Evolutionary conservation across 371 early-diverging fungal species (phyloP).

Genomic region (Syncephalastrum monosporum): DNA sequence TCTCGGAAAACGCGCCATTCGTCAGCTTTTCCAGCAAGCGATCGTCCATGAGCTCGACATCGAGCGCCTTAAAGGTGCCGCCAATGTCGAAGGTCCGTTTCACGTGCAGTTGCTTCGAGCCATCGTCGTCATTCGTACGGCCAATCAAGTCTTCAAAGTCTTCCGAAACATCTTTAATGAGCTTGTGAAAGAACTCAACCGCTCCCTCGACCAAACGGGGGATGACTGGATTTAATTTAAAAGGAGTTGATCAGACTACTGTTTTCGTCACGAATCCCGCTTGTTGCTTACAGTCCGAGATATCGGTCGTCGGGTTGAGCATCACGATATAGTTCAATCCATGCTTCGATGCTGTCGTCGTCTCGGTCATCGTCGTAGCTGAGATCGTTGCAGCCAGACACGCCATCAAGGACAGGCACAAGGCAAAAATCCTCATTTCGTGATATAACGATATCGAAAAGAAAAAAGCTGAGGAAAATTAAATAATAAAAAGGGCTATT

Average conservation of each 20-base stretch:
- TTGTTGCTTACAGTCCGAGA: not conserved
- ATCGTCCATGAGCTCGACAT: constrained; percentile 25
- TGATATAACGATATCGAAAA: no score
- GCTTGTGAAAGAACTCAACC: constrained; percentile 22
- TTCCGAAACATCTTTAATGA: constrained; percentile 29
- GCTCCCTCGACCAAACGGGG: constrained; percentile 2
- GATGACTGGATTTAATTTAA: constrained; percentile 1
- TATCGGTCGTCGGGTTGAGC: constrained; percentile 5
- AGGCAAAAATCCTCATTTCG: not conserved
- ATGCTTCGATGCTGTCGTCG: no score
- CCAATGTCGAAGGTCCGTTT: constrained; percentile 33
- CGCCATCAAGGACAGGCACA: not conserved
- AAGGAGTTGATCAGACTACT: no score
- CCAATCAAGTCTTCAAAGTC: constrained; percentile 15
- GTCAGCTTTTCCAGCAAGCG: constrained; percentile 16
- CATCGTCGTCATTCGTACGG: constrained; percentile 6
- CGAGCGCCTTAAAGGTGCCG: constrained; percentile 30
- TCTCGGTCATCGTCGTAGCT: not conserved
- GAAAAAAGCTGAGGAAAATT: not conserved
- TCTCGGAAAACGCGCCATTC: constrained; percentile 18
- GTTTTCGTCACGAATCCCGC: no score
- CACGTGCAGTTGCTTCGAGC: constrained; percentile 25
- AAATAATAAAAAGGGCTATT: not conserved
- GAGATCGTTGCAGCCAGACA: not conserved
- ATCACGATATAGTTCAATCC: constrained; percentile 1